A percentile compares a stretch with the other conserved stretches of the same genome.
Evolutionary conservation across 2,329 filamentous ascomycete genomes (phyloP).

Genomic region (Diaporthe nobilis): DNA sequence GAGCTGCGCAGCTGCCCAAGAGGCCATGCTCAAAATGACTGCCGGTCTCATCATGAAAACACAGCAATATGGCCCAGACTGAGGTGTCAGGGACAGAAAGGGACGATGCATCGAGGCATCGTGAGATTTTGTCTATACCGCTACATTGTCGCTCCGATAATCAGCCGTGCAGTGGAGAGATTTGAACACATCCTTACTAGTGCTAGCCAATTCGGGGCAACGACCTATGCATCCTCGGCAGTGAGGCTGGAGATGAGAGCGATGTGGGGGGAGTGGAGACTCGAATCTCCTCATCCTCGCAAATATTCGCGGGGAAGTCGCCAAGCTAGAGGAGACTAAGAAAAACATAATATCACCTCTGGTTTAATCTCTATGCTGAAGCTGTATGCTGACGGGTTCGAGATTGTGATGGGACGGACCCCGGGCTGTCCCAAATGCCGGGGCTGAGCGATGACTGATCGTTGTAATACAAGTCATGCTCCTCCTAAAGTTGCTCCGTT

Average conservation of each 20-base stretch:
- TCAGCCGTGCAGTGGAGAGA: neutral
- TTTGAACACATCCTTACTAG: constrained; percentile 18
- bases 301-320: constrained; percentile 10
- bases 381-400: too few species aligned
- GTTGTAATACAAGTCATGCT: too few species aligned
- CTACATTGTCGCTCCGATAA: constrained; percentile 27
- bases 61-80: neutral
- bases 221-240: neutral
- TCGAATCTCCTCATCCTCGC: neutral
- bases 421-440: too few species aligned
- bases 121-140: constrained; percentile 15
- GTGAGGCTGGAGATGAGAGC: constrained; percentile 5
- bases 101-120: neutral
- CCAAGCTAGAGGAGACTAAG: neutral
- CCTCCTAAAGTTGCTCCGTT: too few species aligned
- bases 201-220: constrained; percentile 1
- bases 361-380: too few species aligned
- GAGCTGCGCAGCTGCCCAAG: constrained; percentile 24
- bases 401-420: too few species aligned
- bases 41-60: constrained; percentile 18
- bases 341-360: neutral
- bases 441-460: too few species aligned
- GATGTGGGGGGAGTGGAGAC: constrained; percentile 22
- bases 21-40: constrained; percentile 6
- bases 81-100: constrained; percentile 1